Base-by-base conservation (phyloP, 208 protist species). In the Angomonas deanei region DNA sequence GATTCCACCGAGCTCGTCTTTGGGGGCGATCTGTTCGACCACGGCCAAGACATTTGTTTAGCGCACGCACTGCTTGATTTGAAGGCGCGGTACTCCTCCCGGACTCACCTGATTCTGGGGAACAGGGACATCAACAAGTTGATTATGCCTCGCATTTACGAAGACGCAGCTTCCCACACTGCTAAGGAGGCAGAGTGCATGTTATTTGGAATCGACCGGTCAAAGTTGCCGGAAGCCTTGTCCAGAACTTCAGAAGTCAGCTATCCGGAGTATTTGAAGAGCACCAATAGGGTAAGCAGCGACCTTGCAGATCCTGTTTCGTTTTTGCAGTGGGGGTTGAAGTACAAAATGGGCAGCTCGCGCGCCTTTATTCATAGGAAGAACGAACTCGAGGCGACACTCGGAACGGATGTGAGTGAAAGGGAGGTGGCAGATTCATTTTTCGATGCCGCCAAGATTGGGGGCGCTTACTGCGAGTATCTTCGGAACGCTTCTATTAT, bases 111-210 rank as follows among this genome's bases (percentile, higher is more conserved):
- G 31, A 85, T 96, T 38, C 76, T 96, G 10, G 92, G 92, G 15
- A 97, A 97, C 71, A 82, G 92, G 0, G 92, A 97, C 56, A 47
- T 95, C 50, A 97, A 96, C 78, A 97, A 97, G 70, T 84, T 95
- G 76, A 72, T 82, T 19, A 73, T 95, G 64, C 70, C 71, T 3
- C 68, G 78, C 11, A 68, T 91, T 33, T 60, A 60, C 3, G 36
- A 34, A 23, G 66, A 60, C 1, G 64, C 64, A 19, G 27, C 64
- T 1, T 64, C 52, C 27, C 38, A 80, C 58, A 27, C 32, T 2
- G 19, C 66, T 0, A 48, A 76, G 19, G 62, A 64, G 17, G 69
- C 73, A 28, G 66, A 80, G 46, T 38, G 74, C 1, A 5, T 10
- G 1, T 30, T 72, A 11, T 86, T 86, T 53, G 23, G 52, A 0